Base-by-base conservation (phyloP, 2,329 filamentous ascomycete genomes). In the Ceratocystis destructans region DNA sequence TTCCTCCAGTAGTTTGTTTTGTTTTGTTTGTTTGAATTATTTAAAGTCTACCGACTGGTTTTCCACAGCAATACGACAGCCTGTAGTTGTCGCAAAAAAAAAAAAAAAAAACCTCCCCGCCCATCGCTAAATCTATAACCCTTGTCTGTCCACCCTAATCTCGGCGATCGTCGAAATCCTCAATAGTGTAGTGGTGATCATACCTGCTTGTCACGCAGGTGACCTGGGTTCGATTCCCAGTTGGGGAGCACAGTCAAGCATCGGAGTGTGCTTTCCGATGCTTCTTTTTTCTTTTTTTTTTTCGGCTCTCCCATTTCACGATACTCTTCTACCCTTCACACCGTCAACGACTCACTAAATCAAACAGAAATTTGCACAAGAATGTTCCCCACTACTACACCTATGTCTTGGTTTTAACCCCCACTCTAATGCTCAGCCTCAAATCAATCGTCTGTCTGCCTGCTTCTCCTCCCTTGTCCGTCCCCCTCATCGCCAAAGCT, bases 191-290 rank as follows among this genome's bases (percentile, higher is more conserved):
- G 55, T 59, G 55, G 55, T 59, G 55, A 59, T 59, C 55, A 59
- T 59, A 59, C 55, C 55, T 59, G 55, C 55, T 59, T 59, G 55
- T 59, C 55, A 59, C 61, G 61, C 41, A 48, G 61, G 61, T 62
- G 61, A 48, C 41, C 25, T 48, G 41, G 41, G n/a, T 62, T 62
- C 20, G 20, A 62, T 62, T 62, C 41, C 61, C 41, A 62, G 41
- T 48, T 62, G 41, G 41, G 61, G 61, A 62, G 37, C 8, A 0
- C 10, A 12, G 2, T 10, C 1, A 12, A 8, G 3, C 3, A 10
- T 10, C 8, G 8, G 33, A 10, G 2, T 37, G 33, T 37, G 3
- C 33, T 10, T 3, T 4, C 3, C 3, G 3, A 28, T 20, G 20
- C n/a, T 41, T 41, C 57, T 61, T 61, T 41, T 22, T 41, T 4